Percentiles rank a stretch among this genome's conserved stretches.
Conservation (phyloP, 164 flowering plant genomes). For the Houttuynia cordata region DNA sequence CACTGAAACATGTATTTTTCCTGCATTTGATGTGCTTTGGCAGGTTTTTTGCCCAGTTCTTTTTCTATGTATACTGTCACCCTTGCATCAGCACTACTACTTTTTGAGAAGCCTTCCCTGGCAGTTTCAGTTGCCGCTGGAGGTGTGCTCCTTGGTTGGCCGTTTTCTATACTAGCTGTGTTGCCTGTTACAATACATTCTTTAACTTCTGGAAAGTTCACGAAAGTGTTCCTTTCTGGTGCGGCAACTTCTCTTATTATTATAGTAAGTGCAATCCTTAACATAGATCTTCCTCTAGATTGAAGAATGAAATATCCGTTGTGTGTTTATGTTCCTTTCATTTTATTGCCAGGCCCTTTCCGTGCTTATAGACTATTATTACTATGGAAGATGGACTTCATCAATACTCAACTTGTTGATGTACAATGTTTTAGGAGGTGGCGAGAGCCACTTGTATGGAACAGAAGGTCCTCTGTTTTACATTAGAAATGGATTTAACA, state of each 20-base stretch:
- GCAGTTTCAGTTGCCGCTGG: slow-evolving; percentile 75
- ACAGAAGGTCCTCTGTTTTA: slow-evolving; percentile 77
- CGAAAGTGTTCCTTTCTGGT: slow-evolving; percentile 60
- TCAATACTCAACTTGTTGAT: slow-evolving; percentile 71
- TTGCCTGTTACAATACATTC: slow-evolving; percentile 71
- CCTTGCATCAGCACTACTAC: slow-evolving; percentile 78
- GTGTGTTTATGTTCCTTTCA: background rate
- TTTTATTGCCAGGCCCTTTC: slow-evolving; percentile 50
- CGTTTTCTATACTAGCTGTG: slow-evolving; percentile 83
- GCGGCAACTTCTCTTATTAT: slow-evolving; percentile 45
- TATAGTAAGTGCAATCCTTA: slow-evolving; percentile 42
- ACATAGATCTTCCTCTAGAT: background rate
- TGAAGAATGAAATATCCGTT: no score
- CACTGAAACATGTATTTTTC: background rate
- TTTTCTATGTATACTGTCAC: slow-evolving; percentile 95
- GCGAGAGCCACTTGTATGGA: slow-evolving; percentile 96
- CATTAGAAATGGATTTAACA: slow-evolving; percentile 87
- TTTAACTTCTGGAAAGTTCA: slow-evolving; percentile 41
- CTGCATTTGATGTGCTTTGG: slow-evolving; percentile 4
- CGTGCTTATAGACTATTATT: slow-evolving; percentile 44
- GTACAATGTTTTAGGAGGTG: slow-evolving; percentile 89
- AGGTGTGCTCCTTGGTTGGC: slow-evolving; percentile 96
- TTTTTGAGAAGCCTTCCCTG: slow-evolving; percentile 58
- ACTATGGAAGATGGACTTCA: slow-evolving; percentile 82
- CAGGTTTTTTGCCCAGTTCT: slow-evolving; percentile 98